Conservation (phyloP, 1,284 basidiomycete genomes). For the Cerioporus squamosus region DNA sequence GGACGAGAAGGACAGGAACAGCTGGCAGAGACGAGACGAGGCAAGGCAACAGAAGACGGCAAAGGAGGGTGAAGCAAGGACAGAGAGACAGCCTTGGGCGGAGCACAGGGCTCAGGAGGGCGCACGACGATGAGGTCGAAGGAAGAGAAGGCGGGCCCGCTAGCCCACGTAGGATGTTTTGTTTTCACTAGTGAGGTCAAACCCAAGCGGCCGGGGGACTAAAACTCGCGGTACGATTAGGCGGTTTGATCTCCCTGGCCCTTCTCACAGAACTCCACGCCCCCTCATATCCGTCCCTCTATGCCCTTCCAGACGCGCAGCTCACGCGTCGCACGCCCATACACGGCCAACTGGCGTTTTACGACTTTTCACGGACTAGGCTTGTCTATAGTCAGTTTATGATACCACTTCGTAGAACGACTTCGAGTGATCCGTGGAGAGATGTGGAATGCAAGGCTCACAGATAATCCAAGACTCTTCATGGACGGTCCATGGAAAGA, state of each 20-base stretch:
- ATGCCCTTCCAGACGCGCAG: background rate
- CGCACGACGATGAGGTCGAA: conserved; percentile 8
- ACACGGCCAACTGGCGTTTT: too few species aligned
- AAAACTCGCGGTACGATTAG: conserved; percentile 14
- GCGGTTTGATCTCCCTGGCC: conserved; percentile 26
- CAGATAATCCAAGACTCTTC: too few species aligned
- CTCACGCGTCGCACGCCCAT: background rate
- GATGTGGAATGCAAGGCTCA: too few species aligned
- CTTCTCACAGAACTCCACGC: conserved; percentile 10
- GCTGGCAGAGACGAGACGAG: conserved; percentile 4
- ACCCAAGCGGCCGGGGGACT: conserved; percentile 14
- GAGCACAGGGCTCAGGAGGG: conserved; percentile 5
- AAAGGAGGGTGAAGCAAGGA: conserved; percentile 27
- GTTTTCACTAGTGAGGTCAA: conserved; percentile 6
- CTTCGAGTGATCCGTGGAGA: too few species aligned
- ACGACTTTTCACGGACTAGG: too few species aligned
- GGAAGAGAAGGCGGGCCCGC: conserved; percentile 1
- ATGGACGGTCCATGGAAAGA: too few species aligned
- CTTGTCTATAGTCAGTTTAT: too few species aligned
- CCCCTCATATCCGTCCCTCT: conserved; percentile 14
- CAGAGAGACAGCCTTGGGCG: conserved; percentile 24
- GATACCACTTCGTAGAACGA: too few species aligned
- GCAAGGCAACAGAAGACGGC: too few species aligned
- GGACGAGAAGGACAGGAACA: background rate
- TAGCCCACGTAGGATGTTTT: conserved; percentile 6